phyloP scores from a whole-genome alignment of 169 alveolate genomes.

The Eimeria mitis region DNA sequence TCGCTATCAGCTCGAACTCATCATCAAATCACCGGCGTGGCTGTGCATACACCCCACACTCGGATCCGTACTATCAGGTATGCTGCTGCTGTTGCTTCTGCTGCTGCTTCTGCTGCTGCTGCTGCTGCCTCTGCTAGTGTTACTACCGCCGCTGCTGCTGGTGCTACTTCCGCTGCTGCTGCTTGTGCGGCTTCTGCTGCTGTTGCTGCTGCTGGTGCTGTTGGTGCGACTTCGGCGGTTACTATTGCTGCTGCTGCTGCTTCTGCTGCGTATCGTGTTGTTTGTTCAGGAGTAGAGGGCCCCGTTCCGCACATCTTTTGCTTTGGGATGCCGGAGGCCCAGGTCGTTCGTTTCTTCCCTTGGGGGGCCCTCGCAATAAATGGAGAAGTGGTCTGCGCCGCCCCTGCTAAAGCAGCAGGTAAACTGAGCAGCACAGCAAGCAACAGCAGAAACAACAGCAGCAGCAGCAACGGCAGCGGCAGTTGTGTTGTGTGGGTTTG shows the following conservation, averaged over 20 bases:
- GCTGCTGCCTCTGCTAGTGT: not conserved
- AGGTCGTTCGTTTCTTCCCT: conserved; percentile 72
- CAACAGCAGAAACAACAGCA: not conserved
- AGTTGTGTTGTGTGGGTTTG: not conserved
- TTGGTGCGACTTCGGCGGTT: conserved; percentile 1
- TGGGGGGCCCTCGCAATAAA: conserved; percentile 79
- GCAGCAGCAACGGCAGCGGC: not conserved
- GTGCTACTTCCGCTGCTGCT: not conserved
- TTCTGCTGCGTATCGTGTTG: not conserved
- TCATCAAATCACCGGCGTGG: conserved; percentile 37
- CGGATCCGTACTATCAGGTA: conserved; percentile 70
- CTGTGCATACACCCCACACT: conserved; percentile 75
- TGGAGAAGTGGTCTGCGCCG: conserved; percentile 58
- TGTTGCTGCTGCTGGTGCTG: not conserved
- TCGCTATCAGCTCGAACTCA: conserved; percentile 29
- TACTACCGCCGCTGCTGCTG: not conserved
- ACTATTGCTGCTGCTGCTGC: too few species aligned
- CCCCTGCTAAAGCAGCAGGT: conserved; percentile 29
- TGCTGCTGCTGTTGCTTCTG: too few species aligned
- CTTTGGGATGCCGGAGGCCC: conserved; percentile 72
- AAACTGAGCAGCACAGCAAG: not conserved
- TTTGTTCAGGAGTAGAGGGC: conserved; percentile 73
- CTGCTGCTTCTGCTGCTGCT: not conserved
- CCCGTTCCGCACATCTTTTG: conserved; percentile 75
- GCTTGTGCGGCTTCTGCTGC: not conserved